A percentile compares a stretch with the other conserved stretches of the same genome.
Conservation (phyloP, 1,139 yeast genomes). For the Nematodospora anomalae region DNA sequence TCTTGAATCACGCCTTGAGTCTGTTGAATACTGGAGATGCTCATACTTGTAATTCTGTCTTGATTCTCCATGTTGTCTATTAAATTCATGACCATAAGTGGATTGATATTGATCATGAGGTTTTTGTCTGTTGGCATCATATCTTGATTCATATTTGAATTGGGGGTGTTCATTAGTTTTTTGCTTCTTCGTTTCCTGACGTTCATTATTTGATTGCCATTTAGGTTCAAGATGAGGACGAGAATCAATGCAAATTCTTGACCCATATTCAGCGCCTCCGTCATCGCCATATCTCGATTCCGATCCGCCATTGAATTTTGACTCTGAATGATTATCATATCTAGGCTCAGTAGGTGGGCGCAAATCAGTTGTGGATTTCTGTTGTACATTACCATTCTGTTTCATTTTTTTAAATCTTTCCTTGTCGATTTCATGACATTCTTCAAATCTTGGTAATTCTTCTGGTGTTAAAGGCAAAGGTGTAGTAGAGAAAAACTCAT, state of each 20-base stretch:
- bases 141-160: background rate
- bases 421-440: constrained; percentile 85
- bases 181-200: background rate
- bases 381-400: constrained; percentile 10
- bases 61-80: background rate
- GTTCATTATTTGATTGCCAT: background rate
- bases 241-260: background rate
- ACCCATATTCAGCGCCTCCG: background rate
- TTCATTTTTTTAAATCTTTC: constrained; percentile 50
- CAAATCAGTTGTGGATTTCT: constrained; percentile 5
- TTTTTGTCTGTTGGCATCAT: background rate
- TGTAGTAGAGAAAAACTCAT: constrained; percentile 60
- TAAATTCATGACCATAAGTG: background rate
- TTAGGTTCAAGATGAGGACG: background rate
- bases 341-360: constrained; percentile 8
- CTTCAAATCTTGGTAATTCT: constrained; percentile 72
- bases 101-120: background rate
- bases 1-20: background rate
- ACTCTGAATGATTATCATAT: constrained; percentile 7
- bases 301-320: constrained; percentile 3
- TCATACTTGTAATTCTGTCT: background rate
- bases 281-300: constrained; percentile 3
- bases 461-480: constrained; percentile 62
- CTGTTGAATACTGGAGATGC: background rate
- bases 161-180: no score